phyloP scores from a whole-genome alignment of 1,139 yeast species.

The Yamadazyma spencermartinsiae region DNA sequence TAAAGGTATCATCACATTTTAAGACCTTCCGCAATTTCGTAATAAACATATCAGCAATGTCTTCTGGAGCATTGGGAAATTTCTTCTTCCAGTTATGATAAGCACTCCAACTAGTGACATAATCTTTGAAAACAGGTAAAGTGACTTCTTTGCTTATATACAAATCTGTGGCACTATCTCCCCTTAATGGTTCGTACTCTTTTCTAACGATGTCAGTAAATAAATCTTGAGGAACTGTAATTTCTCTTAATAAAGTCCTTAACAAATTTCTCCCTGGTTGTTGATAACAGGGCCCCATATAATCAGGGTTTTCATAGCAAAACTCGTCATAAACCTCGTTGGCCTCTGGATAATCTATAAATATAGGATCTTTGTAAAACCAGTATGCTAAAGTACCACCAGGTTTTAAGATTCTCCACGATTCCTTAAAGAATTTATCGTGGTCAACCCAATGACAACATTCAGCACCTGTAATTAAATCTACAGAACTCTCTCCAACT shows the following conservation, averaged over 20 bases:
- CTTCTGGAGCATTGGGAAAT: slow-evolving; percentile 28
- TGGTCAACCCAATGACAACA: slow-evolving; percentile 79
- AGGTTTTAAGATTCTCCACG: slow-evolving; percentile 49
- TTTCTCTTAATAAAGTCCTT: slow-evolving; percentile 43
- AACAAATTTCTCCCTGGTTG: slow-evolving; percentile 68
- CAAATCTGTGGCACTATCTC: slow-evolving; percentile 29
- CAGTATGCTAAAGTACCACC: slow-evolving; percentile 72
- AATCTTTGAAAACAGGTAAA: slow-evolving; percentile 44
- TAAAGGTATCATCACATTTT: slow-evolving; percentile 46
- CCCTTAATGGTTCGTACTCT: slow-evolving; percentile 36
- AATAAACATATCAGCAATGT: slow-evolving; percentile 44
- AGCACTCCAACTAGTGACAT: slow-evolving; percentile 69
- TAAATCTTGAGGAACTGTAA: slow-evolving; percentile 37
- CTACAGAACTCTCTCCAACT: slow-evolving; percentile 39
- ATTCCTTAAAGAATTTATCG: slow-evolving; percentile 50
- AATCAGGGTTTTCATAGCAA: slow-evolving; percentile 21
- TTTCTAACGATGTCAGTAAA: slow-evolving; percentile 42
- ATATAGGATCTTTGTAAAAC: slow-evolving; percentile 75
- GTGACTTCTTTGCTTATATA: slow-evolving; percentile 43
- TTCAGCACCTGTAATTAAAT: slow-evolving; percentile 72
- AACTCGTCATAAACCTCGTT: slow-evolving; percentile 41
- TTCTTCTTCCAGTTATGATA: slow-evolving; percentile 62
- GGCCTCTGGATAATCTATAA: slow-evolving; percentile 42
- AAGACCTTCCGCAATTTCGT: slow-evolving; percentile 40
- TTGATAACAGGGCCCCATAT: slow-evolving; percentile 72